Evolutionary conservation across 331 rosid species (phyloP).

Genomic region (Quercus phellos): DNA sequence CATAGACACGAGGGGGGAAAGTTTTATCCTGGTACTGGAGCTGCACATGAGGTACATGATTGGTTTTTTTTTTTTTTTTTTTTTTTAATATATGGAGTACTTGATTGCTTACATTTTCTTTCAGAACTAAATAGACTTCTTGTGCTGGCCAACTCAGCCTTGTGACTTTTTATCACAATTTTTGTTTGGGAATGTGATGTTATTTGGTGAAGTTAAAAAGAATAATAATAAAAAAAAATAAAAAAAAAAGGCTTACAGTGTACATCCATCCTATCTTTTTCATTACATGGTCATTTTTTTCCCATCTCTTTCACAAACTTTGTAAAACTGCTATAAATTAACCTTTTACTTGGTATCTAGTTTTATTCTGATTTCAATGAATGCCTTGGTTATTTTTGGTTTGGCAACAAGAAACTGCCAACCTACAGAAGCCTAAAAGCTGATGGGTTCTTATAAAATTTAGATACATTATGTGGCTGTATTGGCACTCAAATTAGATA

Average conservation of each 20-base stretch:
- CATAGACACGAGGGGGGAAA: constrained; percentile 90
- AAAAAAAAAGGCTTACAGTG: background rate
- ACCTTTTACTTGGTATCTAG: background rate
- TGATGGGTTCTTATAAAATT: background rate
- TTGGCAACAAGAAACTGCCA: background rate
- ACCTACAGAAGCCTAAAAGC: background rate
- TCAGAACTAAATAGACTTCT: constrained; percentile 29
- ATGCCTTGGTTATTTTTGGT: background rate
- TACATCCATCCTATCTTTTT: background rate
- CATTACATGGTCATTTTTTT: background rate
- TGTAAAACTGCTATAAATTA: background rate
- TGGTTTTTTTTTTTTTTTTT: background rate
- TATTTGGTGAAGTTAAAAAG: background rate
- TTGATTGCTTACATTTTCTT: constrained; percentile 30
- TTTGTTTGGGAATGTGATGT: constrained; percentile 3
- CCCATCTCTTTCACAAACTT: background rate
- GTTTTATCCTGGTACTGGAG: constrained; percentile 99
- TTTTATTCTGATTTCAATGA: background rate
- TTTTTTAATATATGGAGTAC: constrained; percentile 48
- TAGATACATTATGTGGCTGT: background rate
- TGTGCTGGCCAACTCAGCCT: constrained; percentile 45
- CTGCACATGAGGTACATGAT: constrained; percentile 79
- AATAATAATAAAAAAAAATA: background rate
- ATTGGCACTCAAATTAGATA: background rate
- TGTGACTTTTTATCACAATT: constrained; percentile 35